phyloP scores from a whole-genome alignment of 352 stramenopile species.

The Saprolegnia diclina region DNA sequence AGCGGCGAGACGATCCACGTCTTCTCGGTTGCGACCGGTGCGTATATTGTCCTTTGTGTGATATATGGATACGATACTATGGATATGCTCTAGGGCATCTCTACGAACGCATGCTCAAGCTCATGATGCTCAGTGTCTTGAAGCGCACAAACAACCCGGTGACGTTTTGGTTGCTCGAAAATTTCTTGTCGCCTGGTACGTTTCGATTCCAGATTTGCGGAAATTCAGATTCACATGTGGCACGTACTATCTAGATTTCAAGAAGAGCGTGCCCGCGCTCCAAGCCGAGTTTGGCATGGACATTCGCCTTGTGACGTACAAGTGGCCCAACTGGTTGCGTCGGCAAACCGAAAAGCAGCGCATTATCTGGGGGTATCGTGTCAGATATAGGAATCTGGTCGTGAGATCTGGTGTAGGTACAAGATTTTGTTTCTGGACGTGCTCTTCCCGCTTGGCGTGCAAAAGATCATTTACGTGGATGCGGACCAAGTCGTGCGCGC shows the following conservation, averaged over 20 bases:
- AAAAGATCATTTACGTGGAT: constrained; percentile 99
- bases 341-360: constrained; percentile 99
- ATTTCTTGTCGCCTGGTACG: constrained; percentile 93
- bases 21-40: constrained; percentile 94
- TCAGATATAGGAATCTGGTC: too few species aligned
- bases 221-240: background rate
- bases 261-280: constrained; percentile 89
- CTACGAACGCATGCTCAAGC: constrained; percentile 99
- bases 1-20: constrained; percentile 95
- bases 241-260: constrained; percentile 76
- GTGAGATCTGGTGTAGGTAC: constrained; percentile 70
- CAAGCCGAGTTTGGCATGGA: constrained; percentile 93
- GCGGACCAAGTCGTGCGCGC: constrained; percentile 98
- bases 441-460: constrained; percentile 97
- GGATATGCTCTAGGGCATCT: constrained; percentile 75
- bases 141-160: constrained; percentile 95
- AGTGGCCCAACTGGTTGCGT: constrained; percentile 98
- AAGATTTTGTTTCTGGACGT: constrained; percentile 99
- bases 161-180: constrained; percentile 99
- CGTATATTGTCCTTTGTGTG: constrained; percentile 19
- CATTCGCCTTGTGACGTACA: constrained; percentile 99
- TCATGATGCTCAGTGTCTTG: constrained; percentile 99
- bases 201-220: background rate
- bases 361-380: constrained; percentile 97
- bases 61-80: background rate